These are phyloP conservation scores for Arthrobotrys iridis DNA, from an alignment of 2,329 filamentous ascomycete genomes.

Conservation along the genomic window DNA sequence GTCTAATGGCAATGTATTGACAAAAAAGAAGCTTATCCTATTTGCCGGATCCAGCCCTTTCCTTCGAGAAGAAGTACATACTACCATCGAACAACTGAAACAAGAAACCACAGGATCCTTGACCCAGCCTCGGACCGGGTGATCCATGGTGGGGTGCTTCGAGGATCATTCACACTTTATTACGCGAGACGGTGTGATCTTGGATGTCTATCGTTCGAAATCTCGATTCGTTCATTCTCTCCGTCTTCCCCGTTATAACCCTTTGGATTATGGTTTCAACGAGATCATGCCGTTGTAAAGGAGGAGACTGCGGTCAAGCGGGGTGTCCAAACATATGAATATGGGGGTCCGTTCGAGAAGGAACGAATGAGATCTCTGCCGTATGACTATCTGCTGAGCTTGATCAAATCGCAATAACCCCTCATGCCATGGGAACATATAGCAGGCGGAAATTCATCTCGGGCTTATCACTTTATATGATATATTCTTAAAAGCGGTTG, in stretches of 20 bases:
- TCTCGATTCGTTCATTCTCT: conserved; percentile 33
- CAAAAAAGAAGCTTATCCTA: conserved; percentile 53
- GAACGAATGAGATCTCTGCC: conserved; percentile 49
- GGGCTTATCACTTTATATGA: conserved; percentile 48
- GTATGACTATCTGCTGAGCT: conserved; percentile 54
- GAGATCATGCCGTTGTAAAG: conserved; percentile 45
- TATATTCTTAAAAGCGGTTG: conserved; percentile 51
- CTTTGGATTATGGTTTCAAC: conserved; percentile 24
- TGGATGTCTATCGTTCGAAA: conserved; percentile 44
- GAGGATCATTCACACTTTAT: conserved; percentile 52
- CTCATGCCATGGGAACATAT: conserved; percentile 42
- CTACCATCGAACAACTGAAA: conserved; percentile 40
- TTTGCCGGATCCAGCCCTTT: conserved; percentile 52
- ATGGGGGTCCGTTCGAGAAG: conserved; percentile 30
- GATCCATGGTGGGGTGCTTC: conserved; percentile 48
- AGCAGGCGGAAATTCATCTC: conserved; percentile 26
- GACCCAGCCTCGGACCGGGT: conserved; percentile 52
- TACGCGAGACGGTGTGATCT: conserved; percentile 54
- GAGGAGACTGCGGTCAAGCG: conserved; percentile 22
- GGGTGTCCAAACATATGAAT: conserved; percentile 30
- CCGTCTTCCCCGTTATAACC: conserved; percentile 30
- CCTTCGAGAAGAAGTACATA: conserved; percentile 51
- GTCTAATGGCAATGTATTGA: conserved; percentile 11
- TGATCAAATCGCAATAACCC: conserved; percentile 55
- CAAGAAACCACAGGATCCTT: conserved; percentile 54